These are phyloP conservation scores for Hericium rajendrae DNA, from an alignment of 768 basidiomycete species.

Conservation along the genomic window DNA sequence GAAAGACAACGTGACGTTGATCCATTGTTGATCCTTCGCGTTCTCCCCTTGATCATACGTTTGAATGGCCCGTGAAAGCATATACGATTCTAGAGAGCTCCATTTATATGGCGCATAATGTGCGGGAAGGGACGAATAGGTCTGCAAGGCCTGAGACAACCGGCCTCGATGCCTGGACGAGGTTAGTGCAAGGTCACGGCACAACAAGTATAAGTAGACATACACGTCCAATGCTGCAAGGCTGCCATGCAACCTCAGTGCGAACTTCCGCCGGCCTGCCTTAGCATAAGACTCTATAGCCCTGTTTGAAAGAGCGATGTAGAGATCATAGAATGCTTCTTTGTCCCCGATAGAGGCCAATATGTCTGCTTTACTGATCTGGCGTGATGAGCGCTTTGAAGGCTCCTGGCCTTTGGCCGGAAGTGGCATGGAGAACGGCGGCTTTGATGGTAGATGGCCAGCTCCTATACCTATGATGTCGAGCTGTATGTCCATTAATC, in stretches of 20 bases:
- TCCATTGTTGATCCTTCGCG: slow-evolving; percentile 68
- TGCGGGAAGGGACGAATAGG: slow-evolving; percentile 73
- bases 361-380: slow-evolving; percentile 55
- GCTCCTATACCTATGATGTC: slow-evolving; percentile 72
- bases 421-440: slow-evolving; percentile 62
- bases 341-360: slow-evolving; percentile 43
- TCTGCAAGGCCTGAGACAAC: slow-evolving; percentile 50
- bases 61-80: slow-evolving; percentile 66
- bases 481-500: slow-evolving; percentile 37
- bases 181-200: too few relatives aligned
- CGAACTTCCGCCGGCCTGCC: slow-evolving; percentile 79
- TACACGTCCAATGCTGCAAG: slow-evolving; percentile 87
- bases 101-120: slow-evolving; percentile 79
- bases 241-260: slow-evolving; percentile 74
- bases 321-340: slow-evolving; percentile 69
- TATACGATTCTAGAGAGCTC: slow-evolving; percentile 70
- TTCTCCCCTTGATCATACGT: slow-evolving; percentile 50
- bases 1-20: slow-evolving; percentile 67
- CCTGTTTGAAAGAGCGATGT: slow-evolving; percentile 63
- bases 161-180: slow-evolving; percentile 56
- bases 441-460: slow-evolving; percentile 58
- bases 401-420: slow-evolving; percentile 10
- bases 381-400: slow-evolving; percentile 18
- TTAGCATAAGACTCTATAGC: slow-evolving; percentile 79
- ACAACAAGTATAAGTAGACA: slow-evolving; percentile 21